Evolutionary conservation across 805 yeast genomes (phyloP), one percentile per base, ranked within the genome.

Genomic region (Lachancea fermentati): DNA sequence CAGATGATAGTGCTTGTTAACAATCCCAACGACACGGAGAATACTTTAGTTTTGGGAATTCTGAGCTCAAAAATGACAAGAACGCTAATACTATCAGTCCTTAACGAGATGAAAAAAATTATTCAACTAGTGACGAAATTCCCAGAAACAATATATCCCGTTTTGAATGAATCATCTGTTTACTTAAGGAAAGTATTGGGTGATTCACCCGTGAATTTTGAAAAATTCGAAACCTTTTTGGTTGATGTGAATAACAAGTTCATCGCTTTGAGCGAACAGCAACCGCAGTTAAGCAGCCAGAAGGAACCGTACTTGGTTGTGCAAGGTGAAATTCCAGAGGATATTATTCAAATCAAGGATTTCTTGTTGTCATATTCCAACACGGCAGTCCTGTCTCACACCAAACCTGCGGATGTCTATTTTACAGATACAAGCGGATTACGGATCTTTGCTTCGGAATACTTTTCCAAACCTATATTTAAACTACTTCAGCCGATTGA

Each of bases 51-150:
- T 0, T 57, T 79, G 11, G 80, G 87, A 1, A 62, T 84, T 4
- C 55, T 83, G 37, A 65, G 83, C 44, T 76, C 85, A 34, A 81
- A 81, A 55, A 79, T 84, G 38, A 85, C 89, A 3, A 63, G 93
- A 40, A 71, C 82, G 2, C 71, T 84, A 44, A 66, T 83, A 48
- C 66, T 78, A 52, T 80, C 82, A 49, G 79, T 85, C 0, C 69
- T 83, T 35, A 75, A 79, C 3, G 82, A 84, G 36, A 73, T 83
- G 5, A 79, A 76, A 34, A 75, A 80, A 51, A 72, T 84, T 12
- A 61, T 63, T 5, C 79, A 76, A 37, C 73, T 74, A 41, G 65
- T 73, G 19, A 73, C 72, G 47, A 81, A 75, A 50, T 73, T 74
- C 41, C 76, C 76, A 42, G 79, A 72, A 54, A 79, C 72, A 36